phyloP scores from a whole-genome alignment of 306 rosid species.

The Cicer bijugum region DNA sequence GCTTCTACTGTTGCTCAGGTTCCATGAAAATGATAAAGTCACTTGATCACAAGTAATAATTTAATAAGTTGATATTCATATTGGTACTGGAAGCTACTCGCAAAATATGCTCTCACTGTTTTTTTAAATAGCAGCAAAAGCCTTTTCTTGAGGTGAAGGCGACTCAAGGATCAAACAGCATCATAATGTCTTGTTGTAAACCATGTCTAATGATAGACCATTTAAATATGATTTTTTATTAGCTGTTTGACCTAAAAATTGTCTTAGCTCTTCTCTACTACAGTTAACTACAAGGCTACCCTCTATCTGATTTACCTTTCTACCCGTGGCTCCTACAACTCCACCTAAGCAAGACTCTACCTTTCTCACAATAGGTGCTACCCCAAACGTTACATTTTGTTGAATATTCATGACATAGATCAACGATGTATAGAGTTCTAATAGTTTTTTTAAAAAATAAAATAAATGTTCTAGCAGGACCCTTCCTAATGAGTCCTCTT shows the following conservation, averaged over 20 bases:
- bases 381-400: background rate
- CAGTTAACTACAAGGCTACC: background rate
- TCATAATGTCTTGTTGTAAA: constrained; percentile 1
- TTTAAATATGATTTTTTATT: background rate
- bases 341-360: constrained; percentile 18
- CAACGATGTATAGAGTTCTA: constrained; percentile 15
- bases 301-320: constrained; percentile 7
- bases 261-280: background rate
- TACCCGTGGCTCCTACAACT: background rate
- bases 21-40: constrained; percentile 37
- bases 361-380: background rate
- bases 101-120: background rate
- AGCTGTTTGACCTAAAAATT: background rate
- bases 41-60: constrained; percentile 33
- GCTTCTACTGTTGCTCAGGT: constrained; percentile 42
- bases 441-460: background rate
- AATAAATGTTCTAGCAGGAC: background rate
- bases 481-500: constrained; percentile 24
- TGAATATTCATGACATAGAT: constrained; percentile 17
- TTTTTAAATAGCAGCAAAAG: constrained; percentile 1
- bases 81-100: constrained; percentile 27
- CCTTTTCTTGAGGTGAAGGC: background rate
- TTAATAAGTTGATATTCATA: constrained; percentile 26
- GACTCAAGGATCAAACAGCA: background rate
- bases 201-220: background rate